phyloP scores from a whole-genome alignment of 495 filamentous ascomycete genomes.

The Aspergillus saccharolyticus region DNA sequence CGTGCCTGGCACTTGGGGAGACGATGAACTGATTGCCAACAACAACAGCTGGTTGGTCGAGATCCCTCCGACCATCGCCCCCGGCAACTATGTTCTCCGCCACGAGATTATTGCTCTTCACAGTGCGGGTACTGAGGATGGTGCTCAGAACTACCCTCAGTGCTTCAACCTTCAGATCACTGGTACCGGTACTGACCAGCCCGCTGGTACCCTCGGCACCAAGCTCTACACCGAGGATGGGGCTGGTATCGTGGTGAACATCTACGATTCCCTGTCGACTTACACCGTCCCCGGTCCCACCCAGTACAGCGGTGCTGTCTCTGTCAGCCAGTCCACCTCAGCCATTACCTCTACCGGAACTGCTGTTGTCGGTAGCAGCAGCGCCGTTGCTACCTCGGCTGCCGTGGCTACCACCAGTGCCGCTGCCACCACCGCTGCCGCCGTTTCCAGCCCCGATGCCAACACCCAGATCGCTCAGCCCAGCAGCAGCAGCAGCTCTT shows the following conservation, averaged over 20 bases:
- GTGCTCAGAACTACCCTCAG: slow-evolving; percentile 66
- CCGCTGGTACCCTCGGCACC: slow-evolving; percentile 51
- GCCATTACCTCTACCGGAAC: slow-evolving; percentile 23
- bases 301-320: slow-evolving; percentile 25
- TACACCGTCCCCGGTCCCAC: slow-evolving; percentile 47
- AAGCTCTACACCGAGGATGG: slow-evolving; percentile 50
- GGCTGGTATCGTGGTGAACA: slow-evolving; percentile 54
- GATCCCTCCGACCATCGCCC: slow-evolving; percentile 54
- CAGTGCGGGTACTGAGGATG: slow-evolving; percentile 43
- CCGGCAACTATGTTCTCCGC: slow-evolving; percentile 67
- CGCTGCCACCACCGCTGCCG: slow-evolving; percentile 3
- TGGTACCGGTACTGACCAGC: slow-evolving; percentile 47
- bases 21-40: slow-evolving; percentile 55
- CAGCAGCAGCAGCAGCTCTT: slow-evolving; percentile 2
- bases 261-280: slow-evolving; percentile 41
- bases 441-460: neutral
- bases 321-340: slow-evolving; percentile 17
- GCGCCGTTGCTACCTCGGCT: neutral
- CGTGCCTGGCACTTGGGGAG: slow-evolving; percentile 51
- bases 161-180: slow-evolving; percentile 65
- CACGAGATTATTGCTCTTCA: slow-evolving; percentile 70
- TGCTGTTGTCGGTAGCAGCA: slow-evolving; percentile 6
- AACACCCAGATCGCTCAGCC: slow-evolving; percentile 1
- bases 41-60: slow-evolving; percentile 59
- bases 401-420: slow-evolving; percentile 1